phyloP scores from a whole-genome alignment of 176 grass and related monocot genomes.

The Ananas comosus region DNA sequence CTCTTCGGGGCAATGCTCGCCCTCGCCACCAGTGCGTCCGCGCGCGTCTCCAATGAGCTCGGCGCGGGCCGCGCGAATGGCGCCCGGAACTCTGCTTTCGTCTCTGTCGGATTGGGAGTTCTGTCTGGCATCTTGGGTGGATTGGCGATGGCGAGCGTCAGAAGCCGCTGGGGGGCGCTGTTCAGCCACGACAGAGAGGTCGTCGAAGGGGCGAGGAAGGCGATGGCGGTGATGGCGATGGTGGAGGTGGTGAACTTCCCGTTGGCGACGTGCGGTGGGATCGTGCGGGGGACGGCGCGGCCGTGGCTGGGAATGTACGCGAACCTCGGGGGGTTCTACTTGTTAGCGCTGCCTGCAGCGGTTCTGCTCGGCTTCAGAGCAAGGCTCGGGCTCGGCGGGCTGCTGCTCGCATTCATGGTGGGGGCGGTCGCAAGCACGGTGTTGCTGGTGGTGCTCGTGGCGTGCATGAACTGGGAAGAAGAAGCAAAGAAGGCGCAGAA shows the following conservation, averaged over 20 bases:
- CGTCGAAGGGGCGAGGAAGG: slow-evolving; percentile 36
- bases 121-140: slow-evolving; percentile 29
- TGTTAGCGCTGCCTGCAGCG: slow-evolving; percentile 53
- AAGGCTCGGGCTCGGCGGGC: slow-evolving; percentile 35
- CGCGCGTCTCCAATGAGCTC: slow-evolving; percentile 79
- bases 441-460: slow-evolving; percentile 41
- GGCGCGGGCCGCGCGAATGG: slow-evolving; percentile 36
- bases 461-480: slow-evolving; percentile 46
- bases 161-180: slow-evolving; percentile 38
- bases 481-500: slow-evolving; percentile 46
- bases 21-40: slow-evolving; percentile 62
- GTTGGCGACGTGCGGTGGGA: slow-evolving; percentile 60
- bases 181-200: slow-evolving; percentile 42
- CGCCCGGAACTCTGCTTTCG: slow-evolving; percentile 33
- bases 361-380: slow-evolving; percentile 53
- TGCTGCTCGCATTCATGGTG: slow-evolving; percentile 48
- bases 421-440: slow-evolving; percentile 35
- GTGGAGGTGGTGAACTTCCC: slow-evolving; percentile 89
- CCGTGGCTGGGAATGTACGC: slow-evolving; percentile 66
- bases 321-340: slow-evolving; percentile 62
- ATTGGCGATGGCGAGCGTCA: slow-evolving; percentile 31
- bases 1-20: slow-evolving; percentile 73
- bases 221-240: slow-evolving; percentile 71
- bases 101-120: slow-evolving; percentile 33
- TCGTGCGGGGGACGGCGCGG: slow-evolving; percentile 59